Evolutionary conservation across 352 stramenopile genomes (phyloP).

Genomic region (Phytophthora constricta): DNA sequence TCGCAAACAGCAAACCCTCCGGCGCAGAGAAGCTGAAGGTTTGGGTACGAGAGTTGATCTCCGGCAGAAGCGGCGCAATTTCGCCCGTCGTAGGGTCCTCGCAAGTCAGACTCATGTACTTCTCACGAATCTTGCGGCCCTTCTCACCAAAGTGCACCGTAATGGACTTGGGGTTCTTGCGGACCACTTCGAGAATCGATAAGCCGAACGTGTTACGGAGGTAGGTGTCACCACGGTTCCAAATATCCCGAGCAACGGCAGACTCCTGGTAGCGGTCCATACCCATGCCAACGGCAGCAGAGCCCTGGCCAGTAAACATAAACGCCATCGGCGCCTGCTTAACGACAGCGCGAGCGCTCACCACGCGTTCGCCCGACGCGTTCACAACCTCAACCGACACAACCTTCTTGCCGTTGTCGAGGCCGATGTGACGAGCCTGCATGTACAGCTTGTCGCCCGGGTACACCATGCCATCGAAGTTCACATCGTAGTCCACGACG

Average conservation of each 20-base stretch:
- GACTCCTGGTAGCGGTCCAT: conserved; percentile 89
- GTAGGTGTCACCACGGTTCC: conserved; percentile 80
- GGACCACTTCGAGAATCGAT: conserved; percentile 89
- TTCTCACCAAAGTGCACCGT: conserved; percentile 89
- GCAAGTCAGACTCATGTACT: conserved; percentile 82
- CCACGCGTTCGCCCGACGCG: conserved; percentile 64
- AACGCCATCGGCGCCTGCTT: conserved; percentile 79
- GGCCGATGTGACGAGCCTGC: conserved; percentile 77
- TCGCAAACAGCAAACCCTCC: conserved; percentile 85
- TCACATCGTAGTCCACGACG: conserved; percentile 75
- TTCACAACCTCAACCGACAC: conserved; percentile 82
- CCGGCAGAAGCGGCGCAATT: conserved; percentile 68
- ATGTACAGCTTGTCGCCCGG: conserved; percentile 81
- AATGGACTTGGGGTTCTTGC: conserved; percentile 83
- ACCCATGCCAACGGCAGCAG: conserved; percentile 83
- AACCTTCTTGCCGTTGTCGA: conserved; percentile 69
- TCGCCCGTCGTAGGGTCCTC: conserved; percentile 67
- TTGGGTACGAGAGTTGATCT: conserved; percentile 85
- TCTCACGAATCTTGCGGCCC: conserved; percentile 81
- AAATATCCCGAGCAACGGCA: conserved; percentile 71
- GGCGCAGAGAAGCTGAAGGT: conserved; percentile 85
- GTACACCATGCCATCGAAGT: conserved; percentile 90
- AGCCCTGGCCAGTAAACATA: conserved; percentile 89
- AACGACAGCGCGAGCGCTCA: conserved; percentile 72
- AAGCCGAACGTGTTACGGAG: conserved; percentile 84